Base-by-base conservation (phyloP, 306 rosid genomes). In the Chamaecrista fasciculata region DNA sequence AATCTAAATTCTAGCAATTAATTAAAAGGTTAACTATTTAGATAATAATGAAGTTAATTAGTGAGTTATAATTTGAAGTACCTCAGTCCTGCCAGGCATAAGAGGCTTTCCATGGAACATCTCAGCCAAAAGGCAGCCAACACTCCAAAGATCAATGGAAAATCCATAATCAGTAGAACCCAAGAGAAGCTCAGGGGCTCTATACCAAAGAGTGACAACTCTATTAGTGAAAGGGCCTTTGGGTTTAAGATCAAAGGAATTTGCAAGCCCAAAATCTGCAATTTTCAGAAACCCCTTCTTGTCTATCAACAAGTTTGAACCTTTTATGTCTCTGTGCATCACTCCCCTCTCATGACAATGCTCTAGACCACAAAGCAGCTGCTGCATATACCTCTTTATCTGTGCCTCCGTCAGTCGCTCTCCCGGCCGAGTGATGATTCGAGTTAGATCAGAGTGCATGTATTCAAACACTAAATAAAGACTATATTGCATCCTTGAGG, bases 151-250 rank as follows among this genome's bases (percentile, higher is more conserved):
- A 87, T 92, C 95, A 75, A 92, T 87, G 75, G 79, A 78, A 76
- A 79, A 82, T 66, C 89, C 90, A 71, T 92, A 92, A 76, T 89
- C 83, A 14, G 87, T 87, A 44, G 92, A 85, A 39, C 97, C 95
- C 75, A 92, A 75, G 56, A 89, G 90, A 19, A 92, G 89, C 78
- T 92, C 95, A 39, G 95, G 96, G 36, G 96, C 90, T 72, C 97
- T 89, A 43, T 92, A 89, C 96, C 92, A 89, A 46, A 92, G 96
- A 37, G 96, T 92, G 76, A 89, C 97, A 56, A 92, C 97, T 69
- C 92, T 57, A 73, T 73, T 89, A 26, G 95, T 89, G 26, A 83
- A 76, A 46, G 85, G 85, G 11, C 72, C 78, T 72, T 80, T 74
- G 34, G 78, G 75, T 53, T 82, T 80, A 3, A 77, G 73, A 72